Conservation (phyloP, 306 rosid genomes). For the Trifolium subterraneum region DNA sequence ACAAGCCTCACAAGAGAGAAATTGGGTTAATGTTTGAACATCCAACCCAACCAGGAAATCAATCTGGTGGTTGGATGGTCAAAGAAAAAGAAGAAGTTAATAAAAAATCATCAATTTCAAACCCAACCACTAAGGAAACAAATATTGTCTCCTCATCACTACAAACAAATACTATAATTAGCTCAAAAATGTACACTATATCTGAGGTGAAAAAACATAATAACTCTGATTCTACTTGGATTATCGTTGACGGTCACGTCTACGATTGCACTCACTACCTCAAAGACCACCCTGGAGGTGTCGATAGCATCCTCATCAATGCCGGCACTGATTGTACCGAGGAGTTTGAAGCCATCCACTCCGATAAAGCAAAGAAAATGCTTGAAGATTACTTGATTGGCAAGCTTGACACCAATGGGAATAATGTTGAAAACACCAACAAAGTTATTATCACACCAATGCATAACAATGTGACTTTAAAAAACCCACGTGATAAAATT, state of each 20-base stretch:
- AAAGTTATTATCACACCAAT: constrained; percentile 31
- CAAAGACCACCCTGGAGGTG: constrained; percentile 88
- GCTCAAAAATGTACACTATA: constrained; percentile 51
- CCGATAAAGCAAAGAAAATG: constrained; percentile 78
- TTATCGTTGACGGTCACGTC: constrained; percentile 69
- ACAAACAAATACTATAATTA: constrained; percentile 52
- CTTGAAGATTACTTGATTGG: constrained; percentile 74
- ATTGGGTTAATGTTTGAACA: constrained; percentile 81
- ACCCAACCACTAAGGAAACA: constrained; percentile 54
- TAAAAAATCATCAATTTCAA: constrained; percentile 46
- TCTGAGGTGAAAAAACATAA: constrained; percentile 68
- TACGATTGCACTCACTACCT: constrained; percentile 80
- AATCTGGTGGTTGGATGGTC: constrained; percentile 92
- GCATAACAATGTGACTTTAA: constrained; percentile 52
- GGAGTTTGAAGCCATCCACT: constrained; percentile 90
- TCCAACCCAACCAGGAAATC: constrained; percentile 81
- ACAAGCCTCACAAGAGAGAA: constrained; percentile 69
- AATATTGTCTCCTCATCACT: constrained; percentile 58
- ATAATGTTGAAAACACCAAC: constrained; percentile 32
- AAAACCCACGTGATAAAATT: constrained; percentile 61
- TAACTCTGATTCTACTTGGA: constrained; percentile 69
- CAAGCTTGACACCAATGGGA: constrained; percentile 61
- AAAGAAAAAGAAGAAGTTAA: constrained; percentile 50
- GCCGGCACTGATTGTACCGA: constrained; percentile 93
- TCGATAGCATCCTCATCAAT: constrained; percentile 83